Base-by-base conservation (phyloP, 2,329 filamentous ascomycete genomes). In the Aureobasidium subglaciale region DNA sequence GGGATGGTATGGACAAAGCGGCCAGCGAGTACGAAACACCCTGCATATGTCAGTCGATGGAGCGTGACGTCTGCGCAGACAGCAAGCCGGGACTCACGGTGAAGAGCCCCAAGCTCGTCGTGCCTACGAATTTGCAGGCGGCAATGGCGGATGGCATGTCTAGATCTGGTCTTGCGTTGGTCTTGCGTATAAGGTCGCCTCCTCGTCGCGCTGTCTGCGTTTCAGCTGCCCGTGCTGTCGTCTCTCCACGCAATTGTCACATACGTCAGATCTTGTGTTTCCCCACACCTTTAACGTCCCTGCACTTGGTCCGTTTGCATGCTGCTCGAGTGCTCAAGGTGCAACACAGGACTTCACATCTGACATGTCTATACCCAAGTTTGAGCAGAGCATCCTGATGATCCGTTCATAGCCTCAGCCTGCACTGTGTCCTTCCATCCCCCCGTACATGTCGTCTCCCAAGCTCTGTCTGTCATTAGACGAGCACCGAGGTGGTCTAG, bases 91-190 rank as follows among this genome's bases (percentile, higher is more conserved):
- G 59, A 77, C 86, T 66, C 81, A 95, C 90, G 58, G 90, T 96
- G 70, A 95, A 75, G 56, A 96, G 80, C 60, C 92, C 92, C 57
- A 96, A 80, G 64, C 87, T 92, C 62, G 95, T 82, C 50, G 90
- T 95, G 67, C 92, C 92, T 63, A 96, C 87, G 70, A 96, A 96
- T 76, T 97, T 96, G 75, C 88, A 83, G 70, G 87, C 75, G 56
- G 88, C 85, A 67, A 96, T 78, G 67, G 84, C 83, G 65, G 63
- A 57, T 13, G 67, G 63, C 68, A 71, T 71, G 8, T 29, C 30
- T 9, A 1, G 30, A 35, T 13, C 7, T 13, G 18, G 3, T 16
- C 7, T 15, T 8, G 16, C 16, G 30, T 13, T n/a, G 6, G 29
- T 35, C 18, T 29, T 35, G 43, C 24, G 24, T n/a, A n/a, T n/a